These are phyloP conservation scores for Phytophthora nicotianae DNA, from an alignment of 352 stramenopile genomes.

Conservation along the genomic window DNA sequence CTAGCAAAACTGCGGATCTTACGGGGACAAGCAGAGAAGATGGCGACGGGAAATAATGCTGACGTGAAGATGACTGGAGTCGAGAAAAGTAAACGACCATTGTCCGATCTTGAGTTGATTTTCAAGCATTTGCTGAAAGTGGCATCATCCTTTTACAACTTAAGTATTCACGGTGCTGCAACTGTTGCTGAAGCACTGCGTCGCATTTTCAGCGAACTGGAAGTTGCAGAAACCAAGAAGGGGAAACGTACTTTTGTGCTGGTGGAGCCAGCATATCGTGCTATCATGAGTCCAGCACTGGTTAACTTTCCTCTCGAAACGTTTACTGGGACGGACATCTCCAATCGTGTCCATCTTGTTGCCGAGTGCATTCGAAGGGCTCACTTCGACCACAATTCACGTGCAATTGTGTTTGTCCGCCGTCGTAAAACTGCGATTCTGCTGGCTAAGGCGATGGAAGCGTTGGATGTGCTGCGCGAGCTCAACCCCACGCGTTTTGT, in stretches of 20 bases:
- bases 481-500: slow-evolving; percentile 82
- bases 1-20: slow-evolving; percentile 47
- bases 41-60: slow-evolving; percentile 9
- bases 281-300: slow-evolving; percentile 41
- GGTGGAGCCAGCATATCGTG: slow-evolving; percentile 32
- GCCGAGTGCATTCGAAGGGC: slow-evolving; percentile 48
- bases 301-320: slow-evolving; percentile 32
- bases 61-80: slow-evolving; percentile 16
- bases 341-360: slow-evolving; percentile 59
- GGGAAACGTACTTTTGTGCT: slow-evolving; percentile 38
- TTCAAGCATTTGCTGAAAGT: slow-evolving; percentile 51
- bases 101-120: slow-evolving; percentile 49
- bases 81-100: slow-evolving; percentile 22
- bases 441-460: slow-evolving; percentile 69
- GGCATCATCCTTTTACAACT: slow-evolving; percentile 52
- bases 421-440: slow-evolving; percentile 69
- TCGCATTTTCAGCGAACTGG: slow-evolving; percentile 42
- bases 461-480: slow-evolving; percentile 49
- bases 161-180: slow-evolving; percentile 54
- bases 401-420: slow-evolving; percentile 81
- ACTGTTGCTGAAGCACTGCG: slow-evolving; percentile 42
- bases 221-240: slow-evolving; percentile 24
- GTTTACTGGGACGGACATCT: slow-evolving; percentile 44
- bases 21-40: slow-evolving; percentile 23
- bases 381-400: slow-evolving; percentile 59